Evolutionary conservation across 2,329 filamentous ascomycete genomes (phyloP).

Genomic region (Lecanicillium sp.): DNA sequence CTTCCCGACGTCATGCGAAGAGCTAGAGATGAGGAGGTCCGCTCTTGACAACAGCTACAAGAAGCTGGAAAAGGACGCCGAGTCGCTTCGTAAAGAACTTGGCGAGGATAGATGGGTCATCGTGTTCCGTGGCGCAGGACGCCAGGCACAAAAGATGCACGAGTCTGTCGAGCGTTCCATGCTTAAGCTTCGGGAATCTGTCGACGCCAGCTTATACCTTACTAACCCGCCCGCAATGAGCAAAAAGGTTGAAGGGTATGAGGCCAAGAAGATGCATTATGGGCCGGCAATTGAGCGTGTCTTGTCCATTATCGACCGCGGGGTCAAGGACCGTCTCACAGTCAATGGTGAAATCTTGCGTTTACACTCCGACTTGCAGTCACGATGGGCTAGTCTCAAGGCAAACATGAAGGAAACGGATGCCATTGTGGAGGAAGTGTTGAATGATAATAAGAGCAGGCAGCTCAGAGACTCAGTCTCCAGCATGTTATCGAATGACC

Average conservation of each 20-base stretch:
- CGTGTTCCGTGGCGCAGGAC: slow-evolving; percentile 86
- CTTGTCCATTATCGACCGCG: slow-evolving; percentile 85
- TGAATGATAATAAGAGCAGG: slow-evolving; percentile 53
- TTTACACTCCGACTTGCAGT: slow-evolving; percentile 75
- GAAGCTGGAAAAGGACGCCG: slow-evolving; percentile 82
- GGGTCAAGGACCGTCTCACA: slow-evolving; percentile 89
- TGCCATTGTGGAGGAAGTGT: slow-evolving; percentile 62
- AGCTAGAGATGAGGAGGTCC: slow-evolving; percentile 67
- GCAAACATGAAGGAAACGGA: slow-evolving; percentile 73
- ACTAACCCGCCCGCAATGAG: slow-evolving; percentile 60
- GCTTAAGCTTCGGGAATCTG: slow-evolving; percentile 67
- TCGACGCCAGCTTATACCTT: slow-evolving; percentile 67
- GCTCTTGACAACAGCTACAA: slow-evolving; percentile 79
- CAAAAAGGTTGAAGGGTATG: slow-evolving; percentile 87
- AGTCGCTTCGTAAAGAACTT: slow-evolving; percentile 79
- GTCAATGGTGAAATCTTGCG: slow-evolving; percentile 93
- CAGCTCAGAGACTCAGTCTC: slow-evolving; percentile 88
- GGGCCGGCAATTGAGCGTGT: slow-evolving; percentile 88
- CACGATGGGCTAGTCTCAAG: slow-evolving; percentile 72
- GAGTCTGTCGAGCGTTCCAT: slow-evolving; percentile 88
- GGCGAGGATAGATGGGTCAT: slow-evolving; percentile 94
- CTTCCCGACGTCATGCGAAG: slow-evolving; percentile 86
- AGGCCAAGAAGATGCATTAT: slow-evolving; percentile 91
- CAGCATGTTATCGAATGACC: slow-evolving; percentile 79
- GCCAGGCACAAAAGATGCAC: slow-evolving; percentile 93